phyloP scores from a whole-genome alignment of 768 basidiomycete species.

The Mycena albidolilacea region DNA sequence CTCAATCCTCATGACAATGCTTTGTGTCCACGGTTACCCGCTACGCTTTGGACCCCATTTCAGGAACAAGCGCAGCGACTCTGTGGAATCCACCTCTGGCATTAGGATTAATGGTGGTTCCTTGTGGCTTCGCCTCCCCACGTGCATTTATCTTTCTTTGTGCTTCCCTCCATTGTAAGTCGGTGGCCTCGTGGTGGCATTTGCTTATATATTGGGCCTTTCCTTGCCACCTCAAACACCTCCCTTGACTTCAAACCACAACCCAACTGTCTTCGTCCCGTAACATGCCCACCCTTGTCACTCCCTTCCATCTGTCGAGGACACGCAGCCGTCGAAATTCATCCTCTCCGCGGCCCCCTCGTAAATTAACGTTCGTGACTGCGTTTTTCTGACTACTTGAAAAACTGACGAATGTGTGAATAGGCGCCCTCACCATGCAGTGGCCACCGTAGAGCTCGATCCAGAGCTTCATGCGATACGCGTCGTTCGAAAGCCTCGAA shows the following conservation, averaged over 20 bases:
- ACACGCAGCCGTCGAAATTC: constrained; percentile 15
- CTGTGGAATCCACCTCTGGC: background rate
- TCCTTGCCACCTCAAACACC: background rate
- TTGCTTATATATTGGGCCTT: constrained; percentile 19
- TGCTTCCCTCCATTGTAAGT: constrained; percentile 23
- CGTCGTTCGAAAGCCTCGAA: constrained; percentile 22
- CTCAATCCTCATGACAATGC: constrained; percentile 6
- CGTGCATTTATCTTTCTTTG: constrained; percentile 27
- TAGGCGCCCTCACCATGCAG: constrained; percentile 14
- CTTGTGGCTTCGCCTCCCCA: constrained; percentile 1
- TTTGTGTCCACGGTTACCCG: constrained; percentile 25
- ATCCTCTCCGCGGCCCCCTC: background rate
- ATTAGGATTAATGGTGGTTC: background rate
- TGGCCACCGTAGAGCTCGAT: constrained; percentile 24
- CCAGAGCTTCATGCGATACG: constrained; percentile 18
- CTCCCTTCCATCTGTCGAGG: constrained; percentile 2
- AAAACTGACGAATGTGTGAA: background rate
- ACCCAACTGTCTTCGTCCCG: background rate
- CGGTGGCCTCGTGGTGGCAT: constrained; percentile 6
- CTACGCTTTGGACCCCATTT: constrained; percentile 20
- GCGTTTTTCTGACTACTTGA: background rate
- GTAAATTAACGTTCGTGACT: constrained; percentile 22
- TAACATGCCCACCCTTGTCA: constrained; percentile 11
- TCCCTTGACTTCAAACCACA: background rate
- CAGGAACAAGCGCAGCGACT: background rate